Percentiles rank a stretch among this genome's conserved stretches.
These are phyloP conservation scores for Globisporangium viniferum DNA, from an alignment of 352 stramenopile genomes.

Conservation along the genomic window DNA sequence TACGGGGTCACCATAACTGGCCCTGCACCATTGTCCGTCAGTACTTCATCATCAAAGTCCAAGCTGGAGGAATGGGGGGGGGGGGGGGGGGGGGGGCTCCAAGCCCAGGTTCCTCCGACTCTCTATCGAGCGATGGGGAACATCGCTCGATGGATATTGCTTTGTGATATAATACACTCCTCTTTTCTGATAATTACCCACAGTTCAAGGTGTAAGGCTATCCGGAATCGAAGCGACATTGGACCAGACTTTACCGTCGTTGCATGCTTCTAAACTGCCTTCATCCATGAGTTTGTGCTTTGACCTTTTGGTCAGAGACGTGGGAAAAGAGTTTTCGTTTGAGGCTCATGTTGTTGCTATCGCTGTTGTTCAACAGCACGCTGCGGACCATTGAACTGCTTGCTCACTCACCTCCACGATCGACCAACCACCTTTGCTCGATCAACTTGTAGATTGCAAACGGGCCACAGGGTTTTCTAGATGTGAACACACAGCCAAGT, in stretches of 20 bases:
- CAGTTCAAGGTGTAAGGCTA: background rate
- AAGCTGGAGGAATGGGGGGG: too few species aligned
- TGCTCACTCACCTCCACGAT: background rate
- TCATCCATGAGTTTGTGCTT: too few species aligned
- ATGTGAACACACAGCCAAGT: background rate
- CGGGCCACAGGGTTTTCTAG: background rate
- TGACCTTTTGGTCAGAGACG: too few species aligned
- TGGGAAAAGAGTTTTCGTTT: too few species aligned
- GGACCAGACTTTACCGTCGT: background rate
- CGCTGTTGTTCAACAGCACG: too few species aligned
- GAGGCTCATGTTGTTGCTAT: too few species aligned
- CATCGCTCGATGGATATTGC: background rate
- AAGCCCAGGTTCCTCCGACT: too few species aligned
- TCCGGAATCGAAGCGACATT: background rate
- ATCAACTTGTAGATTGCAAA: background rate
- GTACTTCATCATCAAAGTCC: background rate
- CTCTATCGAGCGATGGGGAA: too few species aligned
- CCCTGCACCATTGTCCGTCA: background rate
- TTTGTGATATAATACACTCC: background rate
- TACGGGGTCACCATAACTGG: background rate
- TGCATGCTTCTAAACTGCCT: background rate
- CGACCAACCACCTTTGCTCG: background rate
- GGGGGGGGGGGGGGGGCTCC: too few species aligned
- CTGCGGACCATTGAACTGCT: background rate
- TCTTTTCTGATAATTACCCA: background rate